Conservation (phyloP, 2,329 filamentous ascomycete species). For the Colletotrichum neosansevieriae region DNA sequence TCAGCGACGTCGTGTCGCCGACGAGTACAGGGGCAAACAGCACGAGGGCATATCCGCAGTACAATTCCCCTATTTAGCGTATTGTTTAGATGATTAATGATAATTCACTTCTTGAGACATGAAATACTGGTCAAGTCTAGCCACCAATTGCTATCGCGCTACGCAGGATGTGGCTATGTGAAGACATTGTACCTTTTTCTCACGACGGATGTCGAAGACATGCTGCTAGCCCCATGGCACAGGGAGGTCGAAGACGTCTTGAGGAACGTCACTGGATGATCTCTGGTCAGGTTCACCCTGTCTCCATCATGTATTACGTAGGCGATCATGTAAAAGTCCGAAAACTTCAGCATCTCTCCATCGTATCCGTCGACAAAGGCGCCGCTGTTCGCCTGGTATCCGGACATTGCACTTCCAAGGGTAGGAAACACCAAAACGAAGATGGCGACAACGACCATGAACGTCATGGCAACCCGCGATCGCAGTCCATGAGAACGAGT, state of each 20-base stretch:
- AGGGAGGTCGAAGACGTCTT: too few species aligned
- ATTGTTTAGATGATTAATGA: constrained; percentile 38
- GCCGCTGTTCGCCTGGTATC: constrained; percentile 39
- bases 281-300: too few species aligned
- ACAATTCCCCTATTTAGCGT: constrained; percentile 30
- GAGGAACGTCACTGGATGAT: too few species aligned
- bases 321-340: too few species aligned
- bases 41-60: constrained; percentile 2
- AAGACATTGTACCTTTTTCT: neutral
- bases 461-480: constrained; percentile 43
- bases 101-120: constrained; percentile 35
- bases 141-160: too few species aligned
- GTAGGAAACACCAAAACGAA: constrained; percentile 47
- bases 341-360: too few species aligned
- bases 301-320: too few species aligned
- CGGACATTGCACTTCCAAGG: constrained; percentile 46
- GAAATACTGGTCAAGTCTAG: neutral
- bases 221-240: too few species aligned
- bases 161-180: neutral
- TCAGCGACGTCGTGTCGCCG: constrained; percentile 29
- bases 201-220: neutral
- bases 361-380: too few species aligned
- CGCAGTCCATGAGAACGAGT: constrained; percentile 35
- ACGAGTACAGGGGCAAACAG: constrained; percentile 31
- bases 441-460: constrained; percentile 44